Evolutionary conservation across 1,284 basidiomycete species (phyloP), one percentile per base, ranked within the genome.

Genomic region (Schizophyllum commune): DNA sequence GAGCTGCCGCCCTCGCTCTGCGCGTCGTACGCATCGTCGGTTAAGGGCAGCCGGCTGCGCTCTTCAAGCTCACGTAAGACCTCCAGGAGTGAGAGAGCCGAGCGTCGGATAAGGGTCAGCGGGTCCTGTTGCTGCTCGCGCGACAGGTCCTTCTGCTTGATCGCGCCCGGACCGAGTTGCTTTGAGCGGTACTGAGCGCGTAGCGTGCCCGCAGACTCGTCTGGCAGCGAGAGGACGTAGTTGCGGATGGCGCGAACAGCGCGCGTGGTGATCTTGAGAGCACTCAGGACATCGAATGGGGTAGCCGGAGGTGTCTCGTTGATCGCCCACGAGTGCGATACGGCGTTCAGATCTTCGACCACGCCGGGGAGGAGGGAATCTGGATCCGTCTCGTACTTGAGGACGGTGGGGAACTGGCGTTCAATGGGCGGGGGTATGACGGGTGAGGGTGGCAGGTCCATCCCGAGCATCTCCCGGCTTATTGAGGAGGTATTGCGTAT

Each of bases 241-340:
- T 92, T 91, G 21, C 91, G 82, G 33, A 92, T 87, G 22, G 87
- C 85, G 47, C 91, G 83, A 60, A 94, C 84, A 4, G 89, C 84
- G 55, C 79, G 82, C 5, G 92, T 94, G 0, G 90, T 93, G 1
- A 79, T 83, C 70, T 90, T 85, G 57, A 94, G 81, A 2, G 85
- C 75, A 8, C 75, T 76, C 6, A 93, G 79, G 4, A 94, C 79
- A 65, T 92, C 86, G 57, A 78, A 69, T 13, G 47, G 59, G 32
- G 47, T 32, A 54, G 56, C 19, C 1, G 60, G 13, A 51, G n/a
- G 47, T 3, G 20, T 20, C 55, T 73, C 62, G 65, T 72, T 69
- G 56, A 83, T 72, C 56, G 70, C 71, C 88, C 89, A 92, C 1
- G 77, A 79, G 1, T 71, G 72, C 11, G 83, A 75, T 39, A 88